These are phyloP conservation scores for Diaporthe citriasiana DNA, from an alignment of 2,329 filamentous ascomycete species.

Conservation along the genomic window DNA sequence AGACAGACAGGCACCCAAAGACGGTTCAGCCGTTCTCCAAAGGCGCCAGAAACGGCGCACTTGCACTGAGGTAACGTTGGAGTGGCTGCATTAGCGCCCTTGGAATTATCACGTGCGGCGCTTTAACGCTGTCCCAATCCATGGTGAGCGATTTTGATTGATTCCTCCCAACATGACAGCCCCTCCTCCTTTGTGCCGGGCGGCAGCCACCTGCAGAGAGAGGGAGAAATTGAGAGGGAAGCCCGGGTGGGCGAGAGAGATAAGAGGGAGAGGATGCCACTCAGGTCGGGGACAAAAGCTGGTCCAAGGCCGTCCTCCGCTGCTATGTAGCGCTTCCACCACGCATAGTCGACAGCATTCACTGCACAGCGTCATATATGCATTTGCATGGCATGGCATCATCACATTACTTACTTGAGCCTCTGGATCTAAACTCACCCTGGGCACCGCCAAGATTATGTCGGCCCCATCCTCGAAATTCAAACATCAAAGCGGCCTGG, in stretches of 20 bases:
- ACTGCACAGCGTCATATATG: conserved; percentile 21
- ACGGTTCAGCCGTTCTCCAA: not conserved
- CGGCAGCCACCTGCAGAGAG: conserved; percentile 18
- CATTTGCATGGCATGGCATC: conserved; percentile 7
- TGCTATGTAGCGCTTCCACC: not conserved
- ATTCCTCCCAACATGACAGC: conserved; percentile 1
- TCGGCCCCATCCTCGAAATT: conserved; percentile 23
- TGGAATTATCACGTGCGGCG: conserved; percentile 8
- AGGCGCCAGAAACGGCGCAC: conserved; percentile 22
- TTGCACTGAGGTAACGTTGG: conserved; percentile 20
- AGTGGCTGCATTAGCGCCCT: conserved; percentile 28
- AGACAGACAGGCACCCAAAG: too few relatives aligned
- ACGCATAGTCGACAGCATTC: not conserved
- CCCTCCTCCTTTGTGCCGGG: conserved; percentile 27
- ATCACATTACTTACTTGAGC: conserved; percentile 3
- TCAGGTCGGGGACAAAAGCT: not conserved
- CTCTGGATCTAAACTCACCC: not conserved
- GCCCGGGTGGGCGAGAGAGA: not conserved
- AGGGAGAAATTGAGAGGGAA: not conserved
- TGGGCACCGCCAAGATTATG: conserved; percentile 21
- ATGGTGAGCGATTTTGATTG: conserved; percentile 26
- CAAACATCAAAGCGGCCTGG: conserved; percentile 32
- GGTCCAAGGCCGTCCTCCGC: not conserved
- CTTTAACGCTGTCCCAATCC: conserved; percentile 17
- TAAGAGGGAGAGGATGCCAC: not conserved